Conservation (phyloP, 371 early-diverging fungal species). For the Syncephalastrum contaminatum region DNA sequence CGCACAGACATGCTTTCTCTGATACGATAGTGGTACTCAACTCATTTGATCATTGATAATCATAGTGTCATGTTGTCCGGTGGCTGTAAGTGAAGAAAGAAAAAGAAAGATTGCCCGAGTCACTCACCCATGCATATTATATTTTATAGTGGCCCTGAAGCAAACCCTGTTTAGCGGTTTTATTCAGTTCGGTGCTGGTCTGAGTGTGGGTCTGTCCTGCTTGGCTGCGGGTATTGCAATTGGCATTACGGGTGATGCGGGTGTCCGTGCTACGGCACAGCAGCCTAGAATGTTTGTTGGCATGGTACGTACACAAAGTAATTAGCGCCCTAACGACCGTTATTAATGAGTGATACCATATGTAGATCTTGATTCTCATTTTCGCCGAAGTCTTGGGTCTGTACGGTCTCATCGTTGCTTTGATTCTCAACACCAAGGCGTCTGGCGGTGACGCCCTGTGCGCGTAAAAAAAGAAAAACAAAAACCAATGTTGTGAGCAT, state of each 20-base stretch:
- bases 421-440: conserved; percentile 82
- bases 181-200: conserved; percentile 92
- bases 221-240: conserved; percentile 96
- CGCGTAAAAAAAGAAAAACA: conserved; percentile 9
- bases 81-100: conserved; percentile 57
- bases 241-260: conserved; percentile 96
- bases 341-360: neutral
- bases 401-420: conserved; percentile 86
- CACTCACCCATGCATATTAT: neutral
- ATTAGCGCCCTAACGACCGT: neutral
- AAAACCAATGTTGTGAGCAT: too few relatives aligned
- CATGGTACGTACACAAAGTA: conserved; percentile 60
- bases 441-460: conserved; percentile 36
- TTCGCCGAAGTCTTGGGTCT: conserved; percentile 93
- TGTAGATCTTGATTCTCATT: conserved; percentile 71
- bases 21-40: too few relatives aligned
- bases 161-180: conserved; percentile 73
- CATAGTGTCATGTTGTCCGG: conserved; percentile 80
- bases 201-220: conserved; percentile 91
- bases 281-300: conserved; percentile 95
- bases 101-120: neutral
- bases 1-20: neutral
- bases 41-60: too few relatives aligned
- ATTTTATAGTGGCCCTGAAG: conserved; percentile 49
- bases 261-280: conserved; percentile 90